Evolutionary conservation across 2,329 filamentous ascomycete species (phyloP), one percentile per base, ranked within the genome.

Genomic region (Ophiognomonia clavigignenti-juglandacearum): DNA sequence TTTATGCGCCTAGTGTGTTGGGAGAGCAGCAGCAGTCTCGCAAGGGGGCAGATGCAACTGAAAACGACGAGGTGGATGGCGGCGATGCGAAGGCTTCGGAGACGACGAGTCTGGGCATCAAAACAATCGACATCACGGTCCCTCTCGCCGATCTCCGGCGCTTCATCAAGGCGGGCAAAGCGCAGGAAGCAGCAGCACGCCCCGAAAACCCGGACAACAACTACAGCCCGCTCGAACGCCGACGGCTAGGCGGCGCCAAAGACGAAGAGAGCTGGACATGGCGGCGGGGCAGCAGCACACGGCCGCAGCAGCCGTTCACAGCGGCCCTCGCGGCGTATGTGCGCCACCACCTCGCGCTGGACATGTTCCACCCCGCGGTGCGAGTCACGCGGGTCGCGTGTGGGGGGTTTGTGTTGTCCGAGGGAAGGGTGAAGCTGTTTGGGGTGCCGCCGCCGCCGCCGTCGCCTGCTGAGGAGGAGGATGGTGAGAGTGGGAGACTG

Each of bases 321-420:
- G 65, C 74, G 36, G 75, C 76, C 0, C 55, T 82, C 16, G 70
- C 67, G 0, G 57, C 57, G 5, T 81, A 82, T 47, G 50, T 80
- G 6, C 61, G 71, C 45, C 64, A 70, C n/a, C 76, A 81, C 50
- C 64, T 80, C 5, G 75, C 72, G 0, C 59, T 82, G 13, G 68
- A 81, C 54, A 54, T 82, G 53, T 75, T 77, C 46, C 76, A 81
- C 53, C 73, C 77, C 0, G 66, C 70, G n/a, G 76, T 80, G 3
- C 63, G 69, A 2, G 61, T 82, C 20, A 64, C 64, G 11, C 76
- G 77, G 52, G 67, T 82, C 23, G 75, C 75, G 0, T 81, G 77
- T 50, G 73, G 71, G 1, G 77, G 75, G 0, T 82, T 82, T 47
- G 72, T 74, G 31, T 61, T 81, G 10, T 73, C 73, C 0, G 76